phyloP scores from a whole-genome alignment of 2,329 filamentous ascomycete genomes.

The Fusarium sp. region DNA sequence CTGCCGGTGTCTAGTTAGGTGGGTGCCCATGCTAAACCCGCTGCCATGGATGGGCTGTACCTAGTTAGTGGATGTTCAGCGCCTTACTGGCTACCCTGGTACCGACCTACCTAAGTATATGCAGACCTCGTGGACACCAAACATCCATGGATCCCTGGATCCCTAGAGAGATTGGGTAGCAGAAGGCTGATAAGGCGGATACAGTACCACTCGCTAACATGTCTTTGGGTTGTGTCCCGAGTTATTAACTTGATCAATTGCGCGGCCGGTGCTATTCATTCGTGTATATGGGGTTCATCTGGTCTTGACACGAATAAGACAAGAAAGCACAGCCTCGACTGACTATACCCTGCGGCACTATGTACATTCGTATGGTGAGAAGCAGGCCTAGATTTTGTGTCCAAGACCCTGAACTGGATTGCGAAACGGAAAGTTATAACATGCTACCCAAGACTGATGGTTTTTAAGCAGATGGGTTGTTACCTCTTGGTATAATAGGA shows the following conservation, averaged over 20 bases:
- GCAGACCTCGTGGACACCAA: constrained; percentile 15
- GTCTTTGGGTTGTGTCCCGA: neutral
- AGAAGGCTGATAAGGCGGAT: neutral
- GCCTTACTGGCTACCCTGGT: neutral
- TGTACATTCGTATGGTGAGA: neutral
- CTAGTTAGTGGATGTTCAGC: constrained; percentile 26
- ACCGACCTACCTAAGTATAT: neutral
- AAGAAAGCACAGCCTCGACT: constrained; percentile 7
- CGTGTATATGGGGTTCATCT: neutral
- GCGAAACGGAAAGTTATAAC: neutral
- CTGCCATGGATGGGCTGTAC: neutral
- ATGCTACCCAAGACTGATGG: neutral
- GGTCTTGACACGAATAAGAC: neutral
- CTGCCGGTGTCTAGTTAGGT: neutral
- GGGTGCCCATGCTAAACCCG: neutral
- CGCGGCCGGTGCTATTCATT: neutral
- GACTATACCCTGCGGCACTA: neutral
- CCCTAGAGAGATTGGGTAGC: neutral
- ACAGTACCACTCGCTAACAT: neutral
- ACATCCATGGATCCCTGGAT: constrained; percentile 8
- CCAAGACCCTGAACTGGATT: neutral
- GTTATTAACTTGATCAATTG: neutral
- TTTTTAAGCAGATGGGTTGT: neutral
- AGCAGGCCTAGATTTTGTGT: neutral
- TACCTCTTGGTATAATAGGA: neutral